Evolutionary conservation across 306 rosid genomes (phyloP).

Genomic region (Prosopis cineraria): DNA sequence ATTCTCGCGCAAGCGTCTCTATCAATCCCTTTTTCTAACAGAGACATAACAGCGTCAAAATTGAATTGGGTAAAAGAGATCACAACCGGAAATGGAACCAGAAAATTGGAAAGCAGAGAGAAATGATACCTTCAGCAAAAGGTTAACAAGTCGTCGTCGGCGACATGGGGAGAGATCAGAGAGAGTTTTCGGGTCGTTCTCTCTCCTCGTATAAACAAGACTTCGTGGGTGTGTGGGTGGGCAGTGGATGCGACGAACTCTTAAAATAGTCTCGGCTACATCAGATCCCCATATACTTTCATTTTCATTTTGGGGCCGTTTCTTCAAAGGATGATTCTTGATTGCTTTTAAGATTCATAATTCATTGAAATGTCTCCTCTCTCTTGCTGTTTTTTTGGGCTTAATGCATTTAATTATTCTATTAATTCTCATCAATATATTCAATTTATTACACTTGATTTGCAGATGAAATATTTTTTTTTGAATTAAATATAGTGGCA

Average conservation of each 20-base stretch:
- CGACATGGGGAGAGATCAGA: slow-evolving; percentile 47
- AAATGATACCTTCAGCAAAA: neutral
- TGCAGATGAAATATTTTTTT: too few relatives aligned
- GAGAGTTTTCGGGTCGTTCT: slow-evolving; percentile 24
- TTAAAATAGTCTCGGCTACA: neutral
- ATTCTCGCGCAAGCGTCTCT: slow-evolving; percentile 12
- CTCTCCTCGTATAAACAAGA: neutral
- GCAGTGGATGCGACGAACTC: neutral
- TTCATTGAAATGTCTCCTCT: neutral
- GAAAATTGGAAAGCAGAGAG: neutral
- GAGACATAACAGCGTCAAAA: neutral
- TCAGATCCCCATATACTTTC: neutral
- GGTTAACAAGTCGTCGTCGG: slow-evolving; percentile 37
- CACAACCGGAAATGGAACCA: slow-evolving; percentile 12
- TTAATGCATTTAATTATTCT: neutral
- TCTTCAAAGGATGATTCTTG: neutral
- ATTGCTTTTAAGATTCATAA: slow-evolving; percentile 3
- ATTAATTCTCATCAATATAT: too few relatives aligned
- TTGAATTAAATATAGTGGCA: too few relatives aligned
- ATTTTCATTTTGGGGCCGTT: neutral
- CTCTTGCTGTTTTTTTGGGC: too few relatives aligned
- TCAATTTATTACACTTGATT: too few relatives aligned
- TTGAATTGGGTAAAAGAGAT: slow-evolving; percentile 29
- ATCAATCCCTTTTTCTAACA: slow-evolving; percentile 19
- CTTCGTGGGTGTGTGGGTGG: neutral